Percentiles rank a stretch among this genome's conserved stretches.
phyloP scores from a whole-genome alignment of 108 stramenopile genomes.

The Pseudonitzschia pungens region DNA sequence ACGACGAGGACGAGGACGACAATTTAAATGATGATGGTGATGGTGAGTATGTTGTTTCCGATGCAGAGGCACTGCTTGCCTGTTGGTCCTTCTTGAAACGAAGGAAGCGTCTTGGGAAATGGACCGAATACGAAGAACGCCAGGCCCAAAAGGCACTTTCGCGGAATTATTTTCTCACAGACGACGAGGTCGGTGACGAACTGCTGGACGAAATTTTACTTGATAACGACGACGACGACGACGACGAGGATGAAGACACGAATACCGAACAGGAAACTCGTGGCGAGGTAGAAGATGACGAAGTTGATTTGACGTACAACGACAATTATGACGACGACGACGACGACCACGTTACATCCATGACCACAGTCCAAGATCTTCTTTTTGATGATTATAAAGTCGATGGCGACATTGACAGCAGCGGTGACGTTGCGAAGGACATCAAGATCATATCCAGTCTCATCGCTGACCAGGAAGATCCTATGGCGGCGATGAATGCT shows the following conservation, averaged over 20 bases:
- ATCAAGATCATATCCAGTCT: background rate
- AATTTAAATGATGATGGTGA: background rate
- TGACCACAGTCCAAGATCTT: conserved; percentile 12
- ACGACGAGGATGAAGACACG: conserved; percentile 16
- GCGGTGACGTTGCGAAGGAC: background rate
- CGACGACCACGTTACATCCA: background rate
- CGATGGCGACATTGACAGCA: background rate
- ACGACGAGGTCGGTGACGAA: conserved; percentile 28
- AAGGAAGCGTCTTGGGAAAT: conserved; percentile 58
- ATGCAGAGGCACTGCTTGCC: conserved; percentile 70
- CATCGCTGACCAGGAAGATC: background rate
- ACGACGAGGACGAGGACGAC: background rate
- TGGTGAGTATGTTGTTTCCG: conserved; percentile 30
- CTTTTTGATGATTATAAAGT: conserved; percentile 15
- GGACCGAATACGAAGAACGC: conserved; percentile 48
- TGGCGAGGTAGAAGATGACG: background rate
- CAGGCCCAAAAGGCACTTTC: conserved; percentile 34
- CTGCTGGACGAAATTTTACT: background rate
- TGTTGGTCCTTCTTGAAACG: conserved; percentile 66
- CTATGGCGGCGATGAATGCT: background rate
- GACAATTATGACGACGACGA: background rate
- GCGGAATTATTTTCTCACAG: conserved; percentile 28
- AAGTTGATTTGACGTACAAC: background rate
- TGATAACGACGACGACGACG: conserved; percentile 27
- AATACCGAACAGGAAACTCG: background rate